Evolutionary conservation across 345 rosid genomes (phyloP), one percentile per base, ranked within the genome.

Genomic region (Clausena lansium): DNA sequence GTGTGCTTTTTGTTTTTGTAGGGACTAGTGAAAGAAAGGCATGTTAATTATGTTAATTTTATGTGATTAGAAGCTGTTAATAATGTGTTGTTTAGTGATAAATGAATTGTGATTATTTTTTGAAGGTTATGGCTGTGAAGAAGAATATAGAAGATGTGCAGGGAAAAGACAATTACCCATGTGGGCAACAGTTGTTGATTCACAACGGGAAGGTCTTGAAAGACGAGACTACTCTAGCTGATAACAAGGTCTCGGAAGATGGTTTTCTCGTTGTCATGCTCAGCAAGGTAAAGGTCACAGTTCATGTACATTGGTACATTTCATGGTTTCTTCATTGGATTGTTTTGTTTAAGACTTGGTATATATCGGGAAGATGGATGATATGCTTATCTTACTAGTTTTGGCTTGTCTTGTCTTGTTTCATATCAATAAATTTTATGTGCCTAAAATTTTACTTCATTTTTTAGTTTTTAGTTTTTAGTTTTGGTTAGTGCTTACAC

Each of bases 201-300:
- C 98, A 96, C 77, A 94, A 94, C 82, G 99, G 99, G 55, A 97
- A 97, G 85, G 97, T 97, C 66, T 84, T 97, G 92, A 94, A 97
- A 83, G 99, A 97, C 61, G 99, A 96, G 84, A 96, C 97, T 58
- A 91, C 95, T 5, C 76, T 96, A 60, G 88, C 87, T 7, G 95
- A 92, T 47, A 96, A 91, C 60, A 91, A 94, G 66, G 98, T 97
- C 68, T 75, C 92, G 1, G 99, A 97, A 76, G 97, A 94, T 83
- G 99, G 98, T 27, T 97, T 97, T 81, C 93, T 97, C 33, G 99
- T 97, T 61, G 99, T 97, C 75, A 97, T 97, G 99, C 99, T 97
- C 69, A 97, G 98, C 88, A 97, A 96, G 98, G 98, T 92, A 79
- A 36, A 38, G 24, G 69, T 22, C n/a, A 25, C 25, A n/a, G 14